Evolutionary conservation across 2,329 filamentous ascomycete species (phyloP).

Genomic region (Arthrobotrys sphaeroides): DNA sequence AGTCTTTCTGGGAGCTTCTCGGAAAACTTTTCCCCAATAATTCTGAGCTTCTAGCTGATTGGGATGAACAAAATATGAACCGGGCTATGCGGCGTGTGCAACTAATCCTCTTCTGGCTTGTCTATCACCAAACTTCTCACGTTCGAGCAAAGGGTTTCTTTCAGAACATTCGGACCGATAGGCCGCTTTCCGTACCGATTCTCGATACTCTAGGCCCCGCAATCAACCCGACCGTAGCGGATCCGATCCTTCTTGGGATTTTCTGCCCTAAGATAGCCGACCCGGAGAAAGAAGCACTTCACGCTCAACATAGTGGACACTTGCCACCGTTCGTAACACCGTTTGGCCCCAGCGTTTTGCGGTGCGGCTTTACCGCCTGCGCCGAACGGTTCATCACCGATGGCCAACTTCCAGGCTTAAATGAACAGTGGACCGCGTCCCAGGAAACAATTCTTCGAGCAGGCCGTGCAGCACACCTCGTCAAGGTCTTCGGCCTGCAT

Average conservation of each 20-base stretch:
- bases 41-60: not conserved
- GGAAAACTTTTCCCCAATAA: constrained; percentile 18
- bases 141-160: constrained; percentile 60
- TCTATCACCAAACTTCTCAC: constrained; percentile 58
- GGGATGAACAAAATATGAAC: constrained; percentile 17
- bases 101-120: constrained; percentile 60
- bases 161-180: constrained; percentile 53
- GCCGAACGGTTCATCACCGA: constrained; percentile 54
- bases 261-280: constrained; percentile 55
- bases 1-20: constrained; percentile 25
- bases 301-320: constrained; percentile 17
- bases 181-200: constrained; percentile 57
- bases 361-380: constrained; percentile 57
- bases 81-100: constrained; percentile 57
- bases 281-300: constrained; percentile 40
- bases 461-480: not conserved
- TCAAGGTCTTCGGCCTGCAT: not conserved
- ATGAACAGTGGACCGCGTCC: constrained; percentile 56
- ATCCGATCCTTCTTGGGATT: constrained; percentile 57
- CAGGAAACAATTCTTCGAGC: constrained; percentile 53
- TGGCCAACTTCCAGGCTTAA: constrained; percentile 52
- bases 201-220: constrained; percentile 53
- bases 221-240: constrained; percentile 53
- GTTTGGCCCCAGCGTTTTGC: constrained; percentile 58
- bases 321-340: constrained; percentile 56